phyloP scores from a whole-genome alignment of 768 basidiomycete genomes.

The Russula sp. region DNA sequence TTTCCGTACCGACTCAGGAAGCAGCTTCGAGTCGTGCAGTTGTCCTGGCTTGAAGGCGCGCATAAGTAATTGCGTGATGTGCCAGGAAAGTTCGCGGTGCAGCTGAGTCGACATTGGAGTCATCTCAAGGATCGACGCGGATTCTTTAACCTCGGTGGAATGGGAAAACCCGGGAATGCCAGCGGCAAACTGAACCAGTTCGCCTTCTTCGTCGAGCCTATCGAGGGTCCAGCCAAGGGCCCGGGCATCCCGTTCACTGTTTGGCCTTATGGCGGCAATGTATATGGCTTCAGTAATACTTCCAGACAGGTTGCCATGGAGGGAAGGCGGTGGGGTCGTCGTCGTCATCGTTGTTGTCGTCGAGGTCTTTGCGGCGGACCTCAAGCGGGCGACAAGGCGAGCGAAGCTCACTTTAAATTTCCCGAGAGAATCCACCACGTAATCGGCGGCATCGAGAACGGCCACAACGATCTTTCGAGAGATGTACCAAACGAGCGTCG shows the following conservation, averaged over 20 bases:
- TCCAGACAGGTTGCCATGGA: not conserved
- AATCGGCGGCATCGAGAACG: not conserved
- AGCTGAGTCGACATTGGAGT: not conserved
- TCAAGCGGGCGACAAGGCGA: not conserved
- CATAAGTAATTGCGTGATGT: not conserved
- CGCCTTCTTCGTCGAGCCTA: constrained; percentile 10
- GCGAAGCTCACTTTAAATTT: not conserved
- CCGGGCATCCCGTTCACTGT: not conserved
- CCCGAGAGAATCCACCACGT: not conserved
- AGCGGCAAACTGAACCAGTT: constrained; percentile 7
- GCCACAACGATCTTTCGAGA: not conserved
- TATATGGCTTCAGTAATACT: not conserved
- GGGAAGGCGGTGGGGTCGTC: not conserved
- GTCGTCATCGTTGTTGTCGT: too few species aligned
- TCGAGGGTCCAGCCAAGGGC: constrained; percentile 19
- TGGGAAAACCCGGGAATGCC: constrained; percentile 18
- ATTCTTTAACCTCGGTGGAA: not conserved
- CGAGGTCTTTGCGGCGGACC: not conserved
- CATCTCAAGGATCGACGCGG: not conserved
- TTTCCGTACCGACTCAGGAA: constrained; percentile 3
- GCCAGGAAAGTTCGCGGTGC: not conserved
- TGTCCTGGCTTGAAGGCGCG: not conserved
- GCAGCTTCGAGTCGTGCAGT: not conserved
- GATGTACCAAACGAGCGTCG: constrained; percentile 2
- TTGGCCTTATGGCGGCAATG: not conserved